Evolutionary conservation across 371 early-diverging fungal genomes (phyloP), one percentile per base, ranked within the genome.

Genomic region (Haplosporangium sp.): DNA sequence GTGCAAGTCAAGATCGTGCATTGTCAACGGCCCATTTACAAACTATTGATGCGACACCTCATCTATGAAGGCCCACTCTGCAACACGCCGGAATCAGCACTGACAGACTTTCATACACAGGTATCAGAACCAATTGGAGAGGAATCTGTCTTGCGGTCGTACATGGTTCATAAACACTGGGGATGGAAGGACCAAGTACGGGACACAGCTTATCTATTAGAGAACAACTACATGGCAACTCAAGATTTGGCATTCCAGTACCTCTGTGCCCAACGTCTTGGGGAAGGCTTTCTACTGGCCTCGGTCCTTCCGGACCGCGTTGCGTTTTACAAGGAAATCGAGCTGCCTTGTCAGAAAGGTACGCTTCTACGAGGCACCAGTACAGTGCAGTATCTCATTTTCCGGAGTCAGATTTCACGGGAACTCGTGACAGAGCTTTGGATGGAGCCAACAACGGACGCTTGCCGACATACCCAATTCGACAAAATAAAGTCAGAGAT

Each of bases 381-480:
- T 52, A 82, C 92, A 4, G 58, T 83, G 8, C 92, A 91, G 71
- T 93, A 91, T 64, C 87, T 90, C 51, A 73, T 93, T 16, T 83
- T 87, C 75, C 86, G 87, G 50, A 89, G 93, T 63, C 55, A 68
- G 1, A 59, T 63, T 6, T 83, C 85, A 20, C 80, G 81, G 6
- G 83, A 85, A 14, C 79, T 94, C 5, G 80, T 84, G 0, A 93
- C 93, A 0, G 91, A 93, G 66, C 69, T 93, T 10, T 94, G 93
- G 93, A 82, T 89, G 54, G 95, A 95, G 72, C 93, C 95, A 0
- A 52, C 69, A 21, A 45, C 75, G 48, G 72, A 80, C n/a, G 52
- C 62, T 2, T 41, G 67, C 20, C 68, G 77, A 8, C 46, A 53
- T 11, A 74, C 76, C 37, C 41, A 63, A 42, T 82, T 77, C 57